These are phyloP conservation scores for Lactarius pseudohatsudake DNA, from an alignment of 768 basidiomycete species.

Conservation along the genomic window DNA sequence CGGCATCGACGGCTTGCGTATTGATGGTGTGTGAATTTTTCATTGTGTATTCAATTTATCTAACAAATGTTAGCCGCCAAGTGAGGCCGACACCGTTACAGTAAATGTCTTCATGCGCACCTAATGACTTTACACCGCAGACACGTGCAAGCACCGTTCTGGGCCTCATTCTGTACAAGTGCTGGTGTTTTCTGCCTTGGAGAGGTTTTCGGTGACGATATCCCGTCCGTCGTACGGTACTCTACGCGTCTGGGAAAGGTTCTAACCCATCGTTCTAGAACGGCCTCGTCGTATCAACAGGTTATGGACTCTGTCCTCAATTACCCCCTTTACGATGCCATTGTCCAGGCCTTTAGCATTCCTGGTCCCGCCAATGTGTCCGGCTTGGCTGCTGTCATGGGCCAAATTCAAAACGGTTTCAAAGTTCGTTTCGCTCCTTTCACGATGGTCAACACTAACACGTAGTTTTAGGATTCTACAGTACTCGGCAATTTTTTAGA, in stretches of 20 bases:
- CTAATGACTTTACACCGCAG: conserved; percentile 31
- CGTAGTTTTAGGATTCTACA: conserved; percentile 35
- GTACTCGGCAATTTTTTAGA: conserved; percentile 75
- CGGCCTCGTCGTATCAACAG: conserved; percentile 57
- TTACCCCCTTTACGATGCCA: conserved; percentile 65
- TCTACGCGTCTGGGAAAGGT: conserved; percentile 27
- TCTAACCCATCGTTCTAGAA: conserved; percentile 37
- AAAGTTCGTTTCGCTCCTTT: conserved; percentile 34
- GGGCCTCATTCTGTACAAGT: conserved; percentile 69
- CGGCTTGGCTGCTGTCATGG: conserved; percentile 51
- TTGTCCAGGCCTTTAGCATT: conserved; percentile 65
- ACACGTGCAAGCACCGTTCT: conserved; percentile 74
- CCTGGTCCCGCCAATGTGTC: conserved; percentile 66
- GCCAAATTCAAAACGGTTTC: conserved; percentile 54
- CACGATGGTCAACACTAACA: neutral
- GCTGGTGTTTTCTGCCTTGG: conserved; percentile 87
- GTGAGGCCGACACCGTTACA: conserved; percentile 30
- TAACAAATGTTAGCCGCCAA: conserved; percentile 34
- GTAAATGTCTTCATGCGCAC: conserved; percentile 11
- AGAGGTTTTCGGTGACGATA: conserved; percentile 63
- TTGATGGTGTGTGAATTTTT: conserved; percentile 53
- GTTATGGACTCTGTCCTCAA: conserved; percentile 69
- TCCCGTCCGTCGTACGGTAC: conserved; percentile 41
- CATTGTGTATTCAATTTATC: conserved; percentile 1
- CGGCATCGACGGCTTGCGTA: conserved; percentile 80